These are phyloP conservation scores for Hsuehochloa calcarea DNA, from an alignment of 176 grass and related monocot species.

Conservation along the genomic window DNA sequence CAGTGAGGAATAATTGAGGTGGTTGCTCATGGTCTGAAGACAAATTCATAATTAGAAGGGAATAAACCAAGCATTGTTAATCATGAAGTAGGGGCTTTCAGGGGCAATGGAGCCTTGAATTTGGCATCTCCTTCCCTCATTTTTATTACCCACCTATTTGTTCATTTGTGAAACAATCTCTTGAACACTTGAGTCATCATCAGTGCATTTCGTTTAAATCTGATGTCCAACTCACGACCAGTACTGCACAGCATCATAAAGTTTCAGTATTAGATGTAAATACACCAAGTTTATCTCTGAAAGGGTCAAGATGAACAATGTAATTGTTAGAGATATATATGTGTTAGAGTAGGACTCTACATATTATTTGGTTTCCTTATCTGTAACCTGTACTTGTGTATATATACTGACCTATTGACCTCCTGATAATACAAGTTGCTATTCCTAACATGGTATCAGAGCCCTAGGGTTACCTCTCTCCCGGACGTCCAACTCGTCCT, in stretches of 20 bases:
- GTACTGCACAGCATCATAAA: not conserved
- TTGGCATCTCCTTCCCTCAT: not conserved
- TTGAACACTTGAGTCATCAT: not conserved
- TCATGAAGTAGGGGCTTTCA: not conserved
- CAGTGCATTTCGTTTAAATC: not conserved
- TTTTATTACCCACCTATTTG: not conserved
- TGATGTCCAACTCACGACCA: not conserved
- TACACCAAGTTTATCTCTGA: not conserved
- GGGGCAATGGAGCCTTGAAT: not conserved
- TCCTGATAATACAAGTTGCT: no score
- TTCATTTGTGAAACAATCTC: not conserved
- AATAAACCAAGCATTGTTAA: conserved; percentile 33
- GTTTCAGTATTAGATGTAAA: not conserved
- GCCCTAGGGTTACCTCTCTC: no score
- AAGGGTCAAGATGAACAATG: not conserved
- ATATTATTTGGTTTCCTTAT: no score
- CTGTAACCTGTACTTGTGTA: no score
- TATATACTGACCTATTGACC: no score
- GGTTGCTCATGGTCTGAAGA: conserved; percentile 35
- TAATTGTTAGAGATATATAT: no score
- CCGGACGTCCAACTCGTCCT: no score
- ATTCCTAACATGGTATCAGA: no score
- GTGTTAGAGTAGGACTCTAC: no score
- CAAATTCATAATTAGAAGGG: conserved; percentile 34
- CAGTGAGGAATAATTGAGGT: conserved; percentile 34